These are phyloP conservation scores for Fusarium nurragi DNA, from an alignment of 2,329 filamentous ascomycete genomes.

Conservation along the genomic window DNA sequence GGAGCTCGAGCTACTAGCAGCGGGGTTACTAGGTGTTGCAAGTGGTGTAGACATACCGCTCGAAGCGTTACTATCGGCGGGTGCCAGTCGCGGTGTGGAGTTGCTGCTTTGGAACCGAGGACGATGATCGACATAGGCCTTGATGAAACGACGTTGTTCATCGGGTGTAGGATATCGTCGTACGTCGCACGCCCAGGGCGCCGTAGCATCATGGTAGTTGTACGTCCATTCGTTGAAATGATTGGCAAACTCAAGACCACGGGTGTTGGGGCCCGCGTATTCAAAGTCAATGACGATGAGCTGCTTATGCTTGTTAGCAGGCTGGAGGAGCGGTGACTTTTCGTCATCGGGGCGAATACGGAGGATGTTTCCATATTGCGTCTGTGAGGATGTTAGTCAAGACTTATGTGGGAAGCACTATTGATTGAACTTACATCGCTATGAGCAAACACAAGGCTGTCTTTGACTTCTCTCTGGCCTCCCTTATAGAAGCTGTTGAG, in stretches of 20 bases:
- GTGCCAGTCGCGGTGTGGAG: constrained; percentile 61
- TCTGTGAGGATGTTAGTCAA: constrained; percentile 61
- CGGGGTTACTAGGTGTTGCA: constrained; percentile 46
- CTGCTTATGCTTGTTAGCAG: constrained; percentile 94
- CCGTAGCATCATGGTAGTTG: constrained; percentile 84
- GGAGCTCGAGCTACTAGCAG: constrained; percentile 61
- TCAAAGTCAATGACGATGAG: constrained; percentile 98
- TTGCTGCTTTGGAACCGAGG: constrained; percentile 66
- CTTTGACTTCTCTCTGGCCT: constrained; percentile 67
- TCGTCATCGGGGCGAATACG: constrained; percentile 73
- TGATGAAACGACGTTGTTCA: constrained; percentile 86
- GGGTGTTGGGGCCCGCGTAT: constrained; percentile 89
- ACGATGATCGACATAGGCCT: constrained; percentile 85
- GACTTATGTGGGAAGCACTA: neutral
- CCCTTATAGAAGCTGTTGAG: constrained; percentile 78
- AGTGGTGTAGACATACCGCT: constrained; percentile 47
- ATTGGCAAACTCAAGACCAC: constrained; percentile 93
- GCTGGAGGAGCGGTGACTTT: constrained; percentile 86
- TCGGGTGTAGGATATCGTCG: constrained; percentile 78
- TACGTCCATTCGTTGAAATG: constrained; percentile 99
- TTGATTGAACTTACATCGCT: constrained; percentile 77
- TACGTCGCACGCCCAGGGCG: constrained; percentile 74
- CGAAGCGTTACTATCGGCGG: constrained; percentile 53
- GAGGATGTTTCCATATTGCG: constrained; percentile 98
- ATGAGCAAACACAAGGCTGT: constrained; percentile 91